Base-by-base conservation (phyloP, 2,329 filamentous ascomycete species). In the Aureobasidium lini region DNA sequence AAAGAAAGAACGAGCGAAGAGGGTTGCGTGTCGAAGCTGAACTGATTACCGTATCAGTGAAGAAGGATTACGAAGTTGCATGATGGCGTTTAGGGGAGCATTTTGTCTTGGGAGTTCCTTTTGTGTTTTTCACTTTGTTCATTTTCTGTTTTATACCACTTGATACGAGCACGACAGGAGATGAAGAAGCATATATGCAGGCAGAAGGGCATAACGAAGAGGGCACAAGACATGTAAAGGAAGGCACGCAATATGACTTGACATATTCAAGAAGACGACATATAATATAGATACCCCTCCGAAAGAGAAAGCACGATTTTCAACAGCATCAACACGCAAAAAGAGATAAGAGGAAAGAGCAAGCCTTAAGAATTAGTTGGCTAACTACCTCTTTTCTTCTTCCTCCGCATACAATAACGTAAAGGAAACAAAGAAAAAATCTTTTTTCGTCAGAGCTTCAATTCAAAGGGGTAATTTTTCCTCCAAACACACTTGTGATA, bases 261-360 rank as follows among this genome's bases (percentile, higher is more conserved):
- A 18, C 23, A 53, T 40, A 32, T 34, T 40, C 15, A 13, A 34
- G 11, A 50, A 34, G 13, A 23, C 16, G 34, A 50, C 34, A 53
- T 31, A 29, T 53, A 53, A 53, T 53, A n/a, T 53, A 53, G 37
- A 54, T 43, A 54, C 37, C 36, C 48, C 34, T 29, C 18, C 18
- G 10, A 11, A 23, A 36, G 18, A 36, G 31, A 52, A 40, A 28
- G 40, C 18, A 36, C 15, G n/a, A 23, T 23, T 23, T 23, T 23
- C 23, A 23, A 23, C 23, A 23, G 23, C 23, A 23, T 23, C 23
- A 23, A 23, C 23, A 23, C 23, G 10, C 29, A 10, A 34, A 8
- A 47, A 32, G 15, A 47, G 7, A 31, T 28, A 36, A 53, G 39
- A 42, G n/a, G n/a, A 13, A 42, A 43, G 8, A 43, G 9, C 28